Percentiles rank a stretch among this genome's conserved stretches.
These are phyloP conservation scores for Coniochaeta pulveracea DNA, from an alignment of 2,329 filamentous ascomycete species.

Conservation along the genomic window DNA sequence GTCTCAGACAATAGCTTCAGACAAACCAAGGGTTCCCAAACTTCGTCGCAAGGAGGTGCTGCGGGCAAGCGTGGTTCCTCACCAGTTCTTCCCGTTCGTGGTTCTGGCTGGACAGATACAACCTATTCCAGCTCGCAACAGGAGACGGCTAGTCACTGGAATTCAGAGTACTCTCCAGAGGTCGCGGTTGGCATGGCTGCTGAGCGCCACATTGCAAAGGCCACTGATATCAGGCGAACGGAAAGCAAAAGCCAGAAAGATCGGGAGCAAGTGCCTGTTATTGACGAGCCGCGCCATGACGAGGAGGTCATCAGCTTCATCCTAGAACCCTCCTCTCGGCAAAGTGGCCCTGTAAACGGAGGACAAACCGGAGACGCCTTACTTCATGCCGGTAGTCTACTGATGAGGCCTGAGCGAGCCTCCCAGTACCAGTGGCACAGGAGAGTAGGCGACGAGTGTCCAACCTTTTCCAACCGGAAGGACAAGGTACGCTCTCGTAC, in stretches of 20 bases:
- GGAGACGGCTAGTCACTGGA: constrained; percentile 33
- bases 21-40: constrained; percentile 3
- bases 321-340: constrained; percentile 22
- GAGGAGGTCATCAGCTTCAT: constrained; percentile 33
- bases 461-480: constrained; percentile 45
- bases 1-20: constrained; percentile 12
- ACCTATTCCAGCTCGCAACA: constrained; percentile 24
- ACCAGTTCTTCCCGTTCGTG: constrained; percentile 32
- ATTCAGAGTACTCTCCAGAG: constrained; percentile 37
- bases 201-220: constrained; percentile 26
- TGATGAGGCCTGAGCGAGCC: constrained; percentile 8
- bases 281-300: constrained; percentile 16
- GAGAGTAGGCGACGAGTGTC: constrained; percentile 46
- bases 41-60: constrained; percentile 14
- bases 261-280: constrained; percentile 3
- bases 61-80: constrained; percentile 34
- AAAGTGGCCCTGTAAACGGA: neutral
- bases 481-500: constrained; percentile 32
- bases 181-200: constrained; percentile 30
- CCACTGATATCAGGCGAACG: constrained; percentile 24
- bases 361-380: too few relatives aligned
- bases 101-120: constrained; percentile 21
- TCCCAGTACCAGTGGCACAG: constrained; percentile 34
- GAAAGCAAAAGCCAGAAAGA: constrained; percentile 9
- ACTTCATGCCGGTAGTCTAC: too few relatives aligned